Base-by-base conservation (phyloP, 345 rosid species). In the Eucalyptus globulus region DNA sequence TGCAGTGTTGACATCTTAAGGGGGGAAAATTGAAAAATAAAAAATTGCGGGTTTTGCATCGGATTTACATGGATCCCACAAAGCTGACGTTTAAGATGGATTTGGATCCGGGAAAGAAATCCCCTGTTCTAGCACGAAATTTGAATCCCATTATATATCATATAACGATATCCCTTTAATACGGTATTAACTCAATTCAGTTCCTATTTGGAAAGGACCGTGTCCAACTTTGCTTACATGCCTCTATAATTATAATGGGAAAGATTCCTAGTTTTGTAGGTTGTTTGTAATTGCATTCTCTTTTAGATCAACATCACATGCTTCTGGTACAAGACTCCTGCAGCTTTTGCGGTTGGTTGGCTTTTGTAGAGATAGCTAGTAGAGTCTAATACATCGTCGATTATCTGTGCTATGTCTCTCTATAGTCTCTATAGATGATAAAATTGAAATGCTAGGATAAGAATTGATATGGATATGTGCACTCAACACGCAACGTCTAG, bases 401-500 rank as follows among this genome's bases (percentile, higher is more conserved):
- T 76, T 76, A 76, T 76, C 1, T 4, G 27, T 40, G 47, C 9
- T 40, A 1, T 40, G 47, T 40, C 16, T 40, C 15, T 76, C 16
- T 76, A 76, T 21, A 40, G 47, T 6, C 15, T 76, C 13, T 11
- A 76, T 40, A 76, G 47, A 21, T 76, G 27, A 76, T 40, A 11
- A 11, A 6, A 76, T 40, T 6, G 15, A 40, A 76, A 21, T 76
- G 29, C 47, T 40, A 76, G 29, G 47, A 40, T 40, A 6, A 11
- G 9, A 76, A 37, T 37, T 44, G 47, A 22, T 21, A 11, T 40
- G 14, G 27, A 37, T 37, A 1, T 2, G 3, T 21, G 47, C 47
- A 21, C 24, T 76, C 7, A 3, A 44, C 5, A 0, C 2, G 0
- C 27, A 5, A 11, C 7, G 0, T 11, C 27, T 76, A 76, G 83